Conservation (phyloP, 2,329 filamentous ascomycete species). For the Polychaeton citri region DNA sequence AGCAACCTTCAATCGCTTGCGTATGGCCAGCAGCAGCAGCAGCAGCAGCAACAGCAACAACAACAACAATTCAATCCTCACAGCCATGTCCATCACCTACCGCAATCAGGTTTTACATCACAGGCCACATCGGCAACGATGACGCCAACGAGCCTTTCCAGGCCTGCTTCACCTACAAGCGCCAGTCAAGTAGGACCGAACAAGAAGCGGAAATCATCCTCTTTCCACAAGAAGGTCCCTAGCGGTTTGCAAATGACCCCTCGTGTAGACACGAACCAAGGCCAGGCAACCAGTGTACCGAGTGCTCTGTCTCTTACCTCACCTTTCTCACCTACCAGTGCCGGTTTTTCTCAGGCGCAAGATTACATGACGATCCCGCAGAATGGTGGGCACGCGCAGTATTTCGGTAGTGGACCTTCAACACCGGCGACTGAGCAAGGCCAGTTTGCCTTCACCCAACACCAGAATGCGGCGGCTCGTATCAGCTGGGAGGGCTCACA, state of each 20-base stretch:
- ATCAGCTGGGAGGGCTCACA: conserved; percentile 42
- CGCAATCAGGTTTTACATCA: conserved; percentile 17
- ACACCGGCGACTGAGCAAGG: conserved; percentile 15
- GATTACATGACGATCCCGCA: conserved; percentile 22
- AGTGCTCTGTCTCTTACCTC: conserved; percentile 16
- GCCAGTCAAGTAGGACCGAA: conserved; percentile 48
- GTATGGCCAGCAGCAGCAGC: conserved; percentile 13
- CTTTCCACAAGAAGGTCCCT: conserved; percentile 47
- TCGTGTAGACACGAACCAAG: conserved; percentile 48
- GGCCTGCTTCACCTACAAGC: conserved; percentile 55
- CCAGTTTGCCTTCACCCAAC: conserved; percentile 13
- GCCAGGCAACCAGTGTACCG: conserved; percentile 15
- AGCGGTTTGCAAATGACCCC: conserved; percentile 65
- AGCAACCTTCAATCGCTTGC: conserved; percentile 49
- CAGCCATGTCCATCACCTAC: conserved; percentile 22
- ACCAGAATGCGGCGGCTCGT: neutral
- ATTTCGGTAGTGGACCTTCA: conserved; percentile 17
- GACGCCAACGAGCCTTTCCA: conserved; percentile 50
- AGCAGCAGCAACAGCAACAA: too few relatives aligned
- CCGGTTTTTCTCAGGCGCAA: conserved; percentile 16
- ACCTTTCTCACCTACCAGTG: conserved; percentile 28
- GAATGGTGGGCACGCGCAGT: conserved; percentile 15
- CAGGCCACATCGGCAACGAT: conserved; percentile 32
- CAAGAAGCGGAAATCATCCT: conserved; percentile 63
- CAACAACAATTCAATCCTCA: conserved; percentile 17